Evolutionary conservation across 345 rosid species (phyloP), one percentile per base, ranked within the genome.

Genomic region (Alliaria petiolata): DNA sequence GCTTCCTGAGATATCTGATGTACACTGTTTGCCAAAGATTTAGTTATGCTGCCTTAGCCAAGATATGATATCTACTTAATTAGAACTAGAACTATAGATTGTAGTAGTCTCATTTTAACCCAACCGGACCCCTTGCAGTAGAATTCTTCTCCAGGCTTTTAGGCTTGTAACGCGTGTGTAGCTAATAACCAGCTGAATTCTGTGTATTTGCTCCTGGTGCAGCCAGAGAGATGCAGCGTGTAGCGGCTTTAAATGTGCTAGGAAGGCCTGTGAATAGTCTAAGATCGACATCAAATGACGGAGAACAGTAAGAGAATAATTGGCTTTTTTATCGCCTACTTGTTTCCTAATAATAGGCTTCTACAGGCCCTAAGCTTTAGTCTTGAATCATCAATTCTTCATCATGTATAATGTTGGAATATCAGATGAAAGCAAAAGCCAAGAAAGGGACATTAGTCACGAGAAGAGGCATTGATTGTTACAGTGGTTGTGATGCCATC

Each of bases 221-320:
- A 90, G 98, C 85, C 0, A 86, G 88, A 71, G 98, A 90, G 80
- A 78, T 92, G 86, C 90, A 85, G 63, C 87, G 87, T 15, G 98
- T 84, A 13, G 82, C 82, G 2, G 70, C 77, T 66, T 76, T 92
- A 55, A 89, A 90, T 65, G 76, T 89, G 20, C 47, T 92, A 58
- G 95, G 95, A 64, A 85, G 84, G 77, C 60, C 85, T 45, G 11
- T 62, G 59, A 86, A 80, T 79, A 75, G 61, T 46, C 70, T 67
- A 1, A 76, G 70, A 65, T 68, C 70, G 17, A 65, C 79, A 14
- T 43, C 70, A 39, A 77, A 72, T 44, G 64, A 62, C 31, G 43
- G 17, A 38, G 59, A 61, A 15, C 7, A 76, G 59, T 36, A 35
- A n/a, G 11, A 20, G 20, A 2, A n/a, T 68, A 46, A 58, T 58